Evolutionary conservation across 2,329 filamentous ascomycete genomes (phyloP).

Genomic region (Lecanicillium sp.): DNA sequence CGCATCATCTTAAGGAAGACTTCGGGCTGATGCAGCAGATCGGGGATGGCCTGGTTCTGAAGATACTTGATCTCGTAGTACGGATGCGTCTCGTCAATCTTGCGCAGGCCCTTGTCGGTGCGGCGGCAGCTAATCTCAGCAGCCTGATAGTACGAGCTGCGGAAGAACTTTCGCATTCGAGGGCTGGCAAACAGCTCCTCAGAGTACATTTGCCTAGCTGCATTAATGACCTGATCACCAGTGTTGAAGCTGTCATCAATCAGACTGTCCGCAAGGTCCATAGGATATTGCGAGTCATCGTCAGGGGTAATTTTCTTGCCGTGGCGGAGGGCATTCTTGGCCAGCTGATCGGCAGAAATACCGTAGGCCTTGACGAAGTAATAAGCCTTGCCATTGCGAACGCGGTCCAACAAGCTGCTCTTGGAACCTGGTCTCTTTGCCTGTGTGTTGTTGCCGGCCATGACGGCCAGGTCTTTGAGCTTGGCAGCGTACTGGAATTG

Average conservation of each 20-base stretch:
- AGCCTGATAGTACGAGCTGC: slow-evolving; percentile 73
- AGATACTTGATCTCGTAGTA: slow-evolving; percentile 99
- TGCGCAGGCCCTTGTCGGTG: slow-evolving; percentile 87
- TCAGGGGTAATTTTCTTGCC: slow-evolving; percentile 77
- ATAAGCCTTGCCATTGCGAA: slow-evolving; percentile 73
- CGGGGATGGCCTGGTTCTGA: slow-evolving; percentile 75
- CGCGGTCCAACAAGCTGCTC: slow-evolving; percentile 72
- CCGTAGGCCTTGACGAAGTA: slow-evolving; percentile 82
- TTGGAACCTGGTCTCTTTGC: slow-evolving; percentile 77
- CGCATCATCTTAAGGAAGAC: slow-evolving; percentile 96
- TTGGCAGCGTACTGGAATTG: slow-evolving; percentile 87
- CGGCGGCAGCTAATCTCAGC: slow-evolving; percentile 80
- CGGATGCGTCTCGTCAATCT: slow-evolving; percentile 89
- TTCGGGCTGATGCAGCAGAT: slow-evolving; percentile 77
- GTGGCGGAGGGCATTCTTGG: slow-evolving; percentile 73
- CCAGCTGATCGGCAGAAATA: slow-evolving; percentile 80
- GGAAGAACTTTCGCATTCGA: slow-evolving; percentile 79
- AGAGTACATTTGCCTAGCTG: slow-evolving; percentile 79
- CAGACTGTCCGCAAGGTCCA: slow-evolving; percentile 79
- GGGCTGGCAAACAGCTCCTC: slow-evolving; percentile 87
- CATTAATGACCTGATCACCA: slow-evolving; percentile 65
- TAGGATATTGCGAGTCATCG: slow-evolving; percentile 70
- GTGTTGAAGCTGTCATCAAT: slow-evolving; percentile 68
- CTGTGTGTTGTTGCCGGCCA: slow-evolving; percentile 55
- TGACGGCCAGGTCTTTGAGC: slow-evolving; percentile 68